Evolutionary conservation across 2,329 filamentous ascomycete species (phyloP), one percentile per base, ranked within the genome.

Genomic region (Colletotrichum agaves): DNA sequence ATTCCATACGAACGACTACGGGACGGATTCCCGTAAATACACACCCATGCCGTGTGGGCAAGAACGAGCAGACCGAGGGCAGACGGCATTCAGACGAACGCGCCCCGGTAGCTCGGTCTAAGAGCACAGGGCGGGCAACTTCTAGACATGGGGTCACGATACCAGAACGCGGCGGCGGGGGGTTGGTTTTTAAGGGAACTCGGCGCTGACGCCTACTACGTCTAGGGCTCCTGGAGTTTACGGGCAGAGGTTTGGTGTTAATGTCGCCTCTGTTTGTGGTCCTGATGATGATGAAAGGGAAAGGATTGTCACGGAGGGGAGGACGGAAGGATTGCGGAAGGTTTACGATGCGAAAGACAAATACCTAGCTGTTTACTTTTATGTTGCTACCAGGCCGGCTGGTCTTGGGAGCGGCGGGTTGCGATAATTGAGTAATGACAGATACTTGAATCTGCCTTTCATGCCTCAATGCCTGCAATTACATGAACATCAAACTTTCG

Each of bases 351-450:
- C 52, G 43, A 63, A 70, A 71, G 69, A 62, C 67, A 57, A 62
- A 70, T 64, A 71, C 67, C 67, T 70, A 63, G 63, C 61, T 61
- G 50, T 55, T 70, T 63, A 62, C 64, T 67, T 71, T 7, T 58
- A 65, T 67, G 55, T 63, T 69, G 59, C 52, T 63, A 47, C 62
- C 63, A 70, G 67, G 69, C 69, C 50, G 67, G 66, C 62, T 64
- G 56, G 63, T 66, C 67, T 46, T 71, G 59, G 50, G 50, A 63
- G 61, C 66, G 53, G 62, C 59, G 59, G 57, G 59, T 63, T 61
- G 67, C 60, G 64, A 67, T 69, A 70, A 70, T 71, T 63, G 64
- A 69, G 67, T 71, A 71, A 71, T 71, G 67, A 67, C 59, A 69
- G 53, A 66, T 62, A 3, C 62, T 11, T 62, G 31, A 56, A 41